These are phyloP conservation scores for Ganoderma sinense DNA, from an alignment of 1,284 basidiomycete species.

Conservation along the genomic window DNA sequence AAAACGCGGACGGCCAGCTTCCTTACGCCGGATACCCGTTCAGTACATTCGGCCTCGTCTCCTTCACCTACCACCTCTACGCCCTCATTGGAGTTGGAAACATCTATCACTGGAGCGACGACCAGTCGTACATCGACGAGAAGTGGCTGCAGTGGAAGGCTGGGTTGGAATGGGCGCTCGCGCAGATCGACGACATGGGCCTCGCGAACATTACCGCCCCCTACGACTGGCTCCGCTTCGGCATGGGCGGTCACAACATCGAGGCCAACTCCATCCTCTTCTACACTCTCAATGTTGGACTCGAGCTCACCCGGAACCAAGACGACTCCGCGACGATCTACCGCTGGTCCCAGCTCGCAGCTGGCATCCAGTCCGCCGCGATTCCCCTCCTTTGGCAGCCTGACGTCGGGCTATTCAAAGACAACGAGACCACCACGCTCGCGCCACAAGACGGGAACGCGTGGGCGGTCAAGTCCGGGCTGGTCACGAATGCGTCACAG, in stretches of 20 bases:
- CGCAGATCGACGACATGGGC: constrained; percentile 25
- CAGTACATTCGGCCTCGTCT: constrained; percentile 16
- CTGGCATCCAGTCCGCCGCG: constrained; percentile 23
- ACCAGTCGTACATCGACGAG: constrained; percentile 19
- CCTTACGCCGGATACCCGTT: constrained; percentile 15
- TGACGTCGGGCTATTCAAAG: constrained; percentile 27
- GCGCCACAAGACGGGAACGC: constrained; percentile 31
- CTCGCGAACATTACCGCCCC: constrained; percentile 26
- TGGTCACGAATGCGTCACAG: constrained; percentile 21
- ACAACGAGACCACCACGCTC: constrained; percentile 32
- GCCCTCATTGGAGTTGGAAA: constrained; percentile 27
- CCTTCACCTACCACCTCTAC: constrained; percentile 31
- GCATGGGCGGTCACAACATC: constrained; percentile 33
- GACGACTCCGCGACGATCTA: constrained; percentile 14
- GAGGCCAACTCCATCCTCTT: constrained; percentile 30
- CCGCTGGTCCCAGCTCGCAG: constrained; percentile 16
- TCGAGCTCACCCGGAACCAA: constrained; percentile 16
- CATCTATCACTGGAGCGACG: constrained; percentile 28
- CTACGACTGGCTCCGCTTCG: constrained; percentile 28
- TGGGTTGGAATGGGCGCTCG: constrained; percentile 25
- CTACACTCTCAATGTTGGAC: constrained; percentile 27
- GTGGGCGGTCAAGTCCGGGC: constrained; percentile 30
- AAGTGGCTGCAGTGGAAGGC: constrained; percentile 25
- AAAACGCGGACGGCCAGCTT: constrained; percentile 16
- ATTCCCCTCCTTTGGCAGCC: constrained; percentile 29